Evolutionary conservation across 805 yeast genomes (phyloP), one percentile per base, ranked within the genome.

Genomic region (Ogataea minuta): DNA sequence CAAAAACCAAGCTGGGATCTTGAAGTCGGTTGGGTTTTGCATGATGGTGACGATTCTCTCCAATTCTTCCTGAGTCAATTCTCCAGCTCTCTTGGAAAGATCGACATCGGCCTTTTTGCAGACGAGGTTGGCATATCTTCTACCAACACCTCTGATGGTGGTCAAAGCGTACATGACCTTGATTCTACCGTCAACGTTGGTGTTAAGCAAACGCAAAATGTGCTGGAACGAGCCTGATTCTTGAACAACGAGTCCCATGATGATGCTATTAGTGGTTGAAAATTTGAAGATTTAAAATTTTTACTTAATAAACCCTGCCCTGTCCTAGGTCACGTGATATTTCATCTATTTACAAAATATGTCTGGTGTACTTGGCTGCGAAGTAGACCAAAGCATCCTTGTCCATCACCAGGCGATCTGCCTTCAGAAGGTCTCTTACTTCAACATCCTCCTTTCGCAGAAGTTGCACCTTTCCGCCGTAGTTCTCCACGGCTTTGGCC

Each of bases 141-240:
- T 95, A 81, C 99, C 99, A 67, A 93, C 98, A 90, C 99, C 99
- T 81, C 96, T 87, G 73, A 93, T 95, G 77, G 90, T 85, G 82
- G 99, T 90, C 79, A 93, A 81, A 73, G 99, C 99, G 87, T 90
- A 95, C 93, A 93, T 95, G 76, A 93, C 83, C 84, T 93, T 93
- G 83, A 91, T 91, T 89, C 95, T 90, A 85, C 99, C 99, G 77
- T 93, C 99, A 73, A 93, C 97, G 90, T 93, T 93, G 79, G 99
- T 93, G 89, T 95, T 93, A 78, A 93, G 88, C 81, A 93, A 87
- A 91, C 97, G 99, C 80, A 93, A 86, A 80, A 93, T 93, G 95
- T 93, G 99, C 81, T 95, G 99, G 95, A 95, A 93, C 74, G 93
- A 86, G 74, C 95, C 96, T 79, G 87, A 84, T 80, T 93, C 99